Evolutionary conservation across 805 yeast species (phyloP).

Genomic region (Hanseniaspora thailandica): DNA sequence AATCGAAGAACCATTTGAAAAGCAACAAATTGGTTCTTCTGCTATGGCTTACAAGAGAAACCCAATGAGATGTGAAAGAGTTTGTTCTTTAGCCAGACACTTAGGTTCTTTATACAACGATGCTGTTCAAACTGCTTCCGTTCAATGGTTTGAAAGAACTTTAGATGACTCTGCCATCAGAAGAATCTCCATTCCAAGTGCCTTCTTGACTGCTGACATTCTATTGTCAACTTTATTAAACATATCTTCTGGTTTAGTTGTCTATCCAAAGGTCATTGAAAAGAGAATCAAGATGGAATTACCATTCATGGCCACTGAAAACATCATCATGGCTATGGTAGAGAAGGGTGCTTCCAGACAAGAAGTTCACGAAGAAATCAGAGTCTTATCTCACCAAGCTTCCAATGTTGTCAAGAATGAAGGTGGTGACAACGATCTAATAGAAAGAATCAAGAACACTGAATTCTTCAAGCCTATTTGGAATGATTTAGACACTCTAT

Average conservation of each 20-base stretch:
- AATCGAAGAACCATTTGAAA: conserved; percentile 96
- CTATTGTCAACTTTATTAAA: conserved; percentile 77
- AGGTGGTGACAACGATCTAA: conserved; percentile 97
- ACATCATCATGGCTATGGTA: conserved; percentile 98
- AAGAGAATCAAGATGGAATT: conserved; percentile 88
- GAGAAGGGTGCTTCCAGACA: conserved; percentile 96
- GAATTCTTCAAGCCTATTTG: conserved; percentile 82
- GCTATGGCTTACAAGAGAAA: conserved; percentile 99
- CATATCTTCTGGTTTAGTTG: conserved; percentile 90
- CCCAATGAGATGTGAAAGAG: conserved; percentile 99
- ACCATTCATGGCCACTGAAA: conserved; percentile 99
- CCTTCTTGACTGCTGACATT: conserved; percentile 91
- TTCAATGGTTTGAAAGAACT: conserved; percentile 99
- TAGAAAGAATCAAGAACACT: conserved; percentile 69
- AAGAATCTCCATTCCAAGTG: conserved; percentile 91
- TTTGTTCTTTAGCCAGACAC: conserved; percentile 95
- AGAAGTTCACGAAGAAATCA: conserved; percentile 94
- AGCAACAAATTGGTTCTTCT: conserved; percentile 93
- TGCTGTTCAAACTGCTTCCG: conserved; percentile 92
- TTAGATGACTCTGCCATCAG: conserved; percentile 96
- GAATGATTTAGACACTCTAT: conserved; percentile 63
- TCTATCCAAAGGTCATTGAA: conserved; percentile 96
- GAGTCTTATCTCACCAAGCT: conserved; percentile 95
- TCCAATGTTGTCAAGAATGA: conserved; percentile 93
- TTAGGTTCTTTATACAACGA: conserved; percentile 83